Percentiles rank a stretch among this genome's conserved stretches.
These are phyloP conservation scores for Aspergillus neotritici DNA, from an alignment of 2,329 filamentous ascomycete genomes.

Conservation along the genomic window DNA sequence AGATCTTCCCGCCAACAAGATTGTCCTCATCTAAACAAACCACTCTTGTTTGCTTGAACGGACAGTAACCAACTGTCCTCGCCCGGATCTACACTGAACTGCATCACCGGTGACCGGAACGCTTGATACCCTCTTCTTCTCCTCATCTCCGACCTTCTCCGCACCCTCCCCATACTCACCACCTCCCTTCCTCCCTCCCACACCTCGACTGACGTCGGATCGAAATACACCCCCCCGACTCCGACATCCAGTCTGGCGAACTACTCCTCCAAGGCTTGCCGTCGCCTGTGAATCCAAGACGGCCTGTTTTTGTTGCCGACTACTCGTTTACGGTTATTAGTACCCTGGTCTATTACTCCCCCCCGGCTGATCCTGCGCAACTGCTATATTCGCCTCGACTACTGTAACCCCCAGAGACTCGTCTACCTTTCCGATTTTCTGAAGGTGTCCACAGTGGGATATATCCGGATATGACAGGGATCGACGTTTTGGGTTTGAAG, in stretches of 20 bases:
- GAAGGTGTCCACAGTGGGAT: constrained; percentile 14
- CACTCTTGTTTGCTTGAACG: too few relatives aligned
- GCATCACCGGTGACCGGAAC: constrained; percentile 24
- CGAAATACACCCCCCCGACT: constrained; percentile 3
- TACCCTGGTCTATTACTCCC: constrained; percentile 26
- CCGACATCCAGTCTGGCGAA: constrained; percentile 21
- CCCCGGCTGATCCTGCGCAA: constrained; percentile 2
- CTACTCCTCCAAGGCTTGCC: constrained; percentile 23
- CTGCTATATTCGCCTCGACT: constrained; percentile 12
- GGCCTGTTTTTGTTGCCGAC: constrained; percentile 25
- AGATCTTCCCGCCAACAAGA: constrained; percentile 27
- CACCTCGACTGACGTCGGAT: too few relatives aligned
- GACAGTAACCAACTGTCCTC: constrained; percentile 5
- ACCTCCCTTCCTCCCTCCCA: constrained; percentile 5
- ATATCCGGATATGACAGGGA: constrained; percentile 38
- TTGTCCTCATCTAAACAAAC: constrained; percentile 22
- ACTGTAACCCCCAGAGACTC: constrained; percentile 9
- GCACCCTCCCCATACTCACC: constrained; percentile 1
- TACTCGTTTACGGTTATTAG: constrained; percentile 28
- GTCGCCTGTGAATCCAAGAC: constrained; percentile 29
- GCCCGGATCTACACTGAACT: constrained; percentile 20
- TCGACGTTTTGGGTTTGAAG: constrained; percentile 41
- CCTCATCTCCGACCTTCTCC: constrained; percentile 4
- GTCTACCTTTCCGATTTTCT: constrained; percentile 16
- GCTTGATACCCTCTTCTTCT: constrained; percentile 13